Evolutionary conservation across 805 yeast genomes (phyloP).

Genomic region (Wickerhamiella domercqiae): DNA sequence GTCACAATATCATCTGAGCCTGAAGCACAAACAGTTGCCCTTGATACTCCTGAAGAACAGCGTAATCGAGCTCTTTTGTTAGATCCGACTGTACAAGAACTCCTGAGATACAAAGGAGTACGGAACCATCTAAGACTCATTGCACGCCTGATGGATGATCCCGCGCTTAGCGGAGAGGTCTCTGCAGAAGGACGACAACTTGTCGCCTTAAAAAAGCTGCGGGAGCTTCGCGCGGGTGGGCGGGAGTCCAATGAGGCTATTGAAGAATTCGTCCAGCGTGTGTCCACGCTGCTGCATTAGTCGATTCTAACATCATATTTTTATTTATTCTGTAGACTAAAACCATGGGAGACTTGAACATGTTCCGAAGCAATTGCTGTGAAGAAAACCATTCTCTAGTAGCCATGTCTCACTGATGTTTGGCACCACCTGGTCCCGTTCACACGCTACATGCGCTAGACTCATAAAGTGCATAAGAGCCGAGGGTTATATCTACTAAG

Average conservation of each 20-base stretch:
- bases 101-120: constrained; percentile 38
- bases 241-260: constrained; percentile 48
- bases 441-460: no score
- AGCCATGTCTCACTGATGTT: no score
- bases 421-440: no score
- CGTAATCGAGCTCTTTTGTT: constrained; percentile 6
- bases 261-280: constrained; percentile 24
- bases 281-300: not conserved
- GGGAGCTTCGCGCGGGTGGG: constrained; percentile 49
- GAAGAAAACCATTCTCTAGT: not conserved
- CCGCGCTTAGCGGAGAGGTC: constrained; percentile 33
- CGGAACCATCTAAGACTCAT: constrained; percentile 40
- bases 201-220: constrained; percentile 45
- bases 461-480: no score
- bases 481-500: no score
- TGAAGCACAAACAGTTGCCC: not conserved
- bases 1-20: not conserved
- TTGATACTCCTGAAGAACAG: not conserved
- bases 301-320: not conserved
- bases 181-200: constrained; percentile 39
- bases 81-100: constrained; percentile 31
- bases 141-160: constrained; percentile 33
- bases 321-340: no score
- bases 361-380: not conserved
- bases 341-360: no score